Percentiles rank a stretch among this genome's conserved stretches.
Evolutionary conservation across 208 protist species (phyloP).

Genomic region (Trypanosoma congolense): DNA sequence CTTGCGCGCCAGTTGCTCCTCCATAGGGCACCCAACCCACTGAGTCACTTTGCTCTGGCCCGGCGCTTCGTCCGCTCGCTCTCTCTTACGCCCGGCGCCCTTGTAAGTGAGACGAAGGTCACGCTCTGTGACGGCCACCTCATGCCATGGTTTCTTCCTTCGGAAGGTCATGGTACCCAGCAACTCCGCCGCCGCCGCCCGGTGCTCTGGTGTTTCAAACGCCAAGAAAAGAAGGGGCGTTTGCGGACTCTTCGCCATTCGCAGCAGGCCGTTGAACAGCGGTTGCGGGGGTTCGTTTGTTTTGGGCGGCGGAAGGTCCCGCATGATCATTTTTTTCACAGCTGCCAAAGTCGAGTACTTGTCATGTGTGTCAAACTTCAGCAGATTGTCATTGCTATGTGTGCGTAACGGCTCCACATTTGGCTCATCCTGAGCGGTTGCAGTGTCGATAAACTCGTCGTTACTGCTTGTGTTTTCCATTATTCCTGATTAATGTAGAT

Average conservation of each 20-base stretch:
- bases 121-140: constrained; percentile 40
- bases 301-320: constrained; percentile 36
- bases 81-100: constrained; percentile 45
- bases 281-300: constrained; percentile 31
- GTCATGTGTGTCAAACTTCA: constrained; percentile 88
- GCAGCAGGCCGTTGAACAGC: constrained; percentile 64
- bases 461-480: too few relatives aligned
- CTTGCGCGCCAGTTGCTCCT: constrained; percentile 76
- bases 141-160: constrained; percentile 47
- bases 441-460: too few relatives aligned
- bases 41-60: constrained; percentile 55
- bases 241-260: constrained; percentile 87
- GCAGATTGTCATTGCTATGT: constrained; percentile 82
- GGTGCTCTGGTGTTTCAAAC: constrained; percentile 61
- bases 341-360: constrained; percentile 66
- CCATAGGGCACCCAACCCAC: constrained; percentile 64
- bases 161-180: constrained; percentile 46
- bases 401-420: constrained; percentile 34
- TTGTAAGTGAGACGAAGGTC: constrained; percentile 80
- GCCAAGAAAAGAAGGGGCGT: constrained; percentile 69
- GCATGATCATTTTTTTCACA: constrained; percentile 74
- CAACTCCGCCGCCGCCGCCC: constrained; percentile 31
- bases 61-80: constrained; percentile 26
- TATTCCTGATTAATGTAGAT: too few relatives aligned
- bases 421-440: too few relatives aligned